Evolutionary conservation across 352 stramenopile genomes (phyloP).

Genomic region (Phytophthora boehmeriae): DNA sequence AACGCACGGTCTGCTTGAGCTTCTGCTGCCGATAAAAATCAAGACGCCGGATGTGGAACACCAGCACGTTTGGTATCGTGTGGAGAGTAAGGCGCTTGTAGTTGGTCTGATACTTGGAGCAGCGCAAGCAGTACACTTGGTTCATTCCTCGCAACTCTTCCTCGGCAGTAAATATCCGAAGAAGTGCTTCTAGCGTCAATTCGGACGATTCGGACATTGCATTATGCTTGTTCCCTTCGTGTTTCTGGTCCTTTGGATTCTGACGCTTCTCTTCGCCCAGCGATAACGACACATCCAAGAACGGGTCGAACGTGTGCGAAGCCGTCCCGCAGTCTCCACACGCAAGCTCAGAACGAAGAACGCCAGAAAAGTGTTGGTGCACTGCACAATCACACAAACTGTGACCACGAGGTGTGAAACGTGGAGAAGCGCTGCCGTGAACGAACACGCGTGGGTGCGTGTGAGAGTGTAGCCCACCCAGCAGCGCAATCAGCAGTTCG

Average conservation of each 20-base stretch:
- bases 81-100: constrained; percentile 70
- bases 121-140: constrained; percentile 68
- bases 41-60: constrained; percentile 79
- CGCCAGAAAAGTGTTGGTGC: constrained; percentile 74
- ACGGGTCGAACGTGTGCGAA: constrained; percentile 71
- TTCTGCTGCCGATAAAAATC: constrained; percentile 76
- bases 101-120: constrained; percentile 59
- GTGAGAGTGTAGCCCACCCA: constrained; percentile 66
- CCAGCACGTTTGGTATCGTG: constrained; percentile 68
- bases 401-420: constrained; percentile 59
- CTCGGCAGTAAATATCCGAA: constrained; percentile 55
- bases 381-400: constrained; percentile 76
- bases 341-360: constrained; percentile 60
- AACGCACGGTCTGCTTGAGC: constrained; percentile 49
- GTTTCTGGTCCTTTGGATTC: constrained; percentile 1
- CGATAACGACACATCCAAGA: constrained; percentile 75
- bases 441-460: constrained; percentile 56
- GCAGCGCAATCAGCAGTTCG: constrained; percentile 70
- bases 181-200: constrained; percentile 42
- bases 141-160: constrained; percentile 63
- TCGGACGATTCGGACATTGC: background rate
- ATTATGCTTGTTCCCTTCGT: background rate
- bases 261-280: constrained; percentile 33
- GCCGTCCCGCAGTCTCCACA: constrained; percentile 59
- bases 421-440: constrained; percentile 48